phyloP scores from a whole-genome alignment of 495 filamentous ascomycete genomes.

The Bombardia bombarda region DNA sequence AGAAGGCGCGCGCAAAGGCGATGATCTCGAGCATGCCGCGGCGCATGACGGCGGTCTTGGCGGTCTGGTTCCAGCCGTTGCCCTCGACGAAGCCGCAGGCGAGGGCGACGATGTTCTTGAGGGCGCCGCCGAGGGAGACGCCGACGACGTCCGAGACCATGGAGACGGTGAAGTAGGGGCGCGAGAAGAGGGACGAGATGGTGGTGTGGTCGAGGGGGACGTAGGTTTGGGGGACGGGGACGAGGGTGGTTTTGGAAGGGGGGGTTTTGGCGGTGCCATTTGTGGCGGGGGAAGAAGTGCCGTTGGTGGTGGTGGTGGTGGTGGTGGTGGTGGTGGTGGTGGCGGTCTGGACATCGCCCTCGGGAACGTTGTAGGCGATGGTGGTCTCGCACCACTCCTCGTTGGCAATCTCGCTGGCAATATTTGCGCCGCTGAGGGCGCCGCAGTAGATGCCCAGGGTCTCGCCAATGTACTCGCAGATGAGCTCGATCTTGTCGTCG shows the following conservation, averaged over 20 bases:
- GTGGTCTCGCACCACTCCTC: slow-evolving; percentile 97
- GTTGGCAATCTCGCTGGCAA: slow-evolving; percentile 86
- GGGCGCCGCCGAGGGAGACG: slow-evolving; percentile 86
- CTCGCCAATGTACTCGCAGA: slow-evolving; percentile 90
- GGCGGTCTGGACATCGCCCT: slow-evolving; percentile 49
- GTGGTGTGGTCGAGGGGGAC: slow-evolving; percentile 72
- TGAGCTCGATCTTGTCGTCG: slow-evolving; percentile 70
- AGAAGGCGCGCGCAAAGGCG: slow-evolving; percentile 89
- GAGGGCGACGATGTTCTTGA: slow-evolving; percentile 96
- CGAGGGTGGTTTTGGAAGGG: slow-evolving; percentile 56
- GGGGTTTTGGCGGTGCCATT: slow-evolving; percentile 47
- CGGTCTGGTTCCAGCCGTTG: slow-evolving; percentile 95
- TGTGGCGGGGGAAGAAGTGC: slow-evolving; percentile 46
- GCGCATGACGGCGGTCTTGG: slow-evolving; percentile 94
- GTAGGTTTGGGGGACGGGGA: slow-evolving; percentile 67
- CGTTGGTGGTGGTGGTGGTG: slow-evolving; percentile 13
- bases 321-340: slow-evolving; percentile 41
- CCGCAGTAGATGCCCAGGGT: slow-evolving; percentile 93
- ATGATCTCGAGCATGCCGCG: slow-evolving; percentile 93
- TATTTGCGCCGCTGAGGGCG: slow-evolving; percentile 92
- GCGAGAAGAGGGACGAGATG: slow-evolving; percentile 80
- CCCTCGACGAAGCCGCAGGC: slow-evolving; percentile 94
- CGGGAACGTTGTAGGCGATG: slow-evolving; percentile 89
- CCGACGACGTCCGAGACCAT: slow-evolving; percentile 90
- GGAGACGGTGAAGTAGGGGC: slow-evolving; percentile 94